phyloP scores from a whole-genome alignment of 768 basidiomycete species.

The Podaxis sp. region DNA sequence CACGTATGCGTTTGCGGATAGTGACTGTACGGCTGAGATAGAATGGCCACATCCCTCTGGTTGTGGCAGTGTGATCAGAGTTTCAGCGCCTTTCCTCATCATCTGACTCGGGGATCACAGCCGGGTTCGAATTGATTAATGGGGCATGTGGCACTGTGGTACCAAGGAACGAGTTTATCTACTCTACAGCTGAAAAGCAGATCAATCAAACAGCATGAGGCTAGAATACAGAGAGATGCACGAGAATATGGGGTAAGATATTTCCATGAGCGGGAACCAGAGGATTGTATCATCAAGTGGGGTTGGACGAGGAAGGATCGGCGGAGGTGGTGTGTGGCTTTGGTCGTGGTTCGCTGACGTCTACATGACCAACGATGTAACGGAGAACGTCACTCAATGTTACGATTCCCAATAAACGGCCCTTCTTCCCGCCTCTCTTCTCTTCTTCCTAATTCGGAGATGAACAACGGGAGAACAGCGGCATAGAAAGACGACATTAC shows the following conservation, averaged over 20 bases:
- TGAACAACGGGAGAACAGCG: background rate
- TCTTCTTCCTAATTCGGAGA: conserved; percentile 63
- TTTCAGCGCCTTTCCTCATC: background rate
- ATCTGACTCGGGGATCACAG: background rate
- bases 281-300: background rate
- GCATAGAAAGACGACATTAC: conserved; percentile 32
- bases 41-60: conserved; percentile 26
- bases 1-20: conserved; percentile 20
- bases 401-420: conserved; percentile 80
- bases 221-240: background rate
- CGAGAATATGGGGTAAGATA: background rate
- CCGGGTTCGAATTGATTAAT: background rate
- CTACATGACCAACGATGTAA: conserved; percentile 70
- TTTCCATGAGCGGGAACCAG: background rate
- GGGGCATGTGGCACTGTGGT: background rate
- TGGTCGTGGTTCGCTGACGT: conserved; percentile 33
- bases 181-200: background rate
- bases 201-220: background rate
- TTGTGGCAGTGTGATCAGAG: background rate
- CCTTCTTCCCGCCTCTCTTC: conserved; percentile 73
- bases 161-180: background rate
- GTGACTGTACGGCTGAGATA: conserved; percentile 22
- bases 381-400: conserved; percentile 85
- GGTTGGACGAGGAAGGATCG: background rate
- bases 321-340: background rate